Conservation (phyloP, 1,284 basidiomycete genomes). For the Fomitopsis pinicola region DNA sequence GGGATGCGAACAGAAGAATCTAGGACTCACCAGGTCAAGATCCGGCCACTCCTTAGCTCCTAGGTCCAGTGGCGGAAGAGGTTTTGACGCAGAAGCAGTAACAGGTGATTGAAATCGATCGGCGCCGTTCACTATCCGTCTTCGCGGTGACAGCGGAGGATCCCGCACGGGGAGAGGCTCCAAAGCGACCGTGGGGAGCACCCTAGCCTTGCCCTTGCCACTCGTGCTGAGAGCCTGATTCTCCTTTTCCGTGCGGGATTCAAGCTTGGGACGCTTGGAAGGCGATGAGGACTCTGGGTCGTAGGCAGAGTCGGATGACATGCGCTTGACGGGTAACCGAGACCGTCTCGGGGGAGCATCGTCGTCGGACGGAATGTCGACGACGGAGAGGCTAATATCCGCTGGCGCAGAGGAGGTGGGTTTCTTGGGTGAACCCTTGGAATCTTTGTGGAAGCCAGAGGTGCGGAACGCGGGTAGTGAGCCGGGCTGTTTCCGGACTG, state of each 20-base stretch:
- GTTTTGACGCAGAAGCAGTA: neutral
- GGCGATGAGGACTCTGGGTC: slow-evolving; percentile 8
- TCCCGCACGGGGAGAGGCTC: neutral
- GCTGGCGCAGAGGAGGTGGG: slow-evolving; percentile 1
- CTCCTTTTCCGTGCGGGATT: slow-evolving; percentile 23
- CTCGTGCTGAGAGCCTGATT: slow-evolving; percentile 14
- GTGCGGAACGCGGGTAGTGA: slow-evolving; percentile 26
- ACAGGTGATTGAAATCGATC: neutral
- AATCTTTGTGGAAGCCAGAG: slow-evolving; percentile 24
- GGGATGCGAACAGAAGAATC: no score
- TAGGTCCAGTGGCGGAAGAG: neutral
- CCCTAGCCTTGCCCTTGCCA: slow-evolving; percentile 25
- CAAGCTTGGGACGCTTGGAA: slow-evolving; percentile 22
- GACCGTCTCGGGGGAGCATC: slow-evolving; percentile 13
- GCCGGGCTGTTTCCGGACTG: slow-evolving; percentile 12
- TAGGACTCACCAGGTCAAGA: slow-evolving; percentile 11
- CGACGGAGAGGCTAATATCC: slow-evolving; percentile 11
- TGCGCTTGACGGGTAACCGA: slow-evolving; percentile 23
- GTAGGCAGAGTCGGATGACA: slow-evolving; percentile 17
- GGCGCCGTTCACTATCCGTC: neutral
- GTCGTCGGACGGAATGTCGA: slow-evolving; percentile 20
- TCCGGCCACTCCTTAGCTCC: slow-evolving; percentile 11
- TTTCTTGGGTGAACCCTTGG: slow-evolving; percentile 14
- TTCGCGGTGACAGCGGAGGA: neutral
- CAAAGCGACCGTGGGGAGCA: neutral